phyloP scores from a whole-genome alignment of 129 eudicot genomes.

The Silybum marianum region DNA sequence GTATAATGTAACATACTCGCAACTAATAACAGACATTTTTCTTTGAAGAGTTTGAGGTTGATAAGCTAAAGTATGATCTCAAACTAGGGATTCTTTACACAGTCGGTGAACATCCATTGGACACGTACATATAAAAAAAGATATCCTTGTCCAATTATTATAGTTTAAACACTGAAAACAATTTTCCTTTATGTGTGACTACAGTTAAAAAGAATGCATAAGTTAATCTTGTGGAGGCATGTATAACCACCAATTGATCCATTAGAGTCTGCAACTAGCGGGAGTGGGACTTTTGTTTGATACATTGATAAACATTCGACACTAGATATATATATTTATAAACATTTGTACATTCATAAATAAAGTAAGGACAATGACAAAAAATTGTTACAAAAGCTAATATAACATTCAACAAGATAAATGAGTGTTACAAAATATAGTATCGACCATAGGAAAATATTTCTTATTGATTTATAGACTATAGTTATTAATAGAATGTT shows the following conservation, averaged over 20 bases:
- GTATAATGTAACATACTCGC: too few species aligned
- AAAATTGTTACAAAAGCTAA: too few species aligned
- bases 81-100: too few species aligned
- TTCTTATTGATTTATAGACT: not conserved
- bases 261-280: not conserved
- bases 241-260: not conserved
- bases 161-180: not conserved
- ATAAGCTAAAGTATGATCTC: too few species aligned
- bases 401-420: too few species aligned
- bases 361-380: too few species aligned
- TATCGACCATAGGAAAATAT: not conserved
- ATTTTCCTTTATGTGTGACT: not conserved
- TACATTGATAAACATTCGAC: not conserved
- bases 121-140: not conserved
- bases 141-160: not conserved
- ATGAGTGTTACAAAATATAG: not conserved
- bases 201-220: not conserved
- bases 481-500: too few species aligned
- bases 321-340: too few species aligned
- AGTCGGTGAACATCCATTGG: not conserved
- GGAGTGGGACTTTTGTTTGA: not conserved
- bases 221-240: not conserved
- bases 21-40: too few species aligned
- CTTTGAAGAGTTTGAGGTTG: too few species aligned
- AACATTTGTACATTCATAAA: too few species aligned